A percentile compares a stretch with the other conserved stretches of the same genome.
These are phyloP conservation scores for Suillus subaureus DNA, from an alignment of 768 basidiomycete species.

Conservation along the genomic window DNA sequence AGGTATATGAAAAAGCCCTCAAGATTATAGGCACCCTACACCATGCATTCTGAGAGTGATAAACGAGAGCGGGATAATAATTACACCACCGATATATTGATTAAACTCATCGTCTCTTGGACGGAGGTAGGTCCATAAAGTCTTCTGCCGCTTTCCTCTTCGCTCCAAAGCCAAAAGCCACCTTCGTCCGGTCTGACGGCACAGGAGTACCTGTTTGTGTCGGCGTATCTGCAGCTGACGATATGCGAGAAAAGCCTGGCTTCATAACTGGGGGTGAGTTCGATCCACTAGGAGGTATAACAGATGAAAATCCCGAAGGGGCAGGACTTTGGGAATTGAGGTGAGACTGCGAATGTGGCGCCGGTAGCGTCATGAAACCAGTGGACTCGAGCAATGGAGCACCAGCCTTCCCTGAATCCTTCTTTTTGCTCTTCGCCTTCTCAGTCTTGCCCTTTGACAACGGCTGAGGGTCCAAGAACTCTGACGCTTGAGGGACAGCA, in stretches of 20 bases:
- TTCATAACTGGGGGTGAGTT: slow-evolving; percentile 60
- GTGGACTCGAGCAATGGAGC: slow-evolving; percentile 49
- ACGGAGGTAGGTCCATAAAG: slow-evolving; percentile 61
- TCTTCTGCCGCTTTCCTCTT: slow-evolving; percentile 84
- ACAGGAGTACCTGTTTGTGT: slow-evolving; percentile 56
- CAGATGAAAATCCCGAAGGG: slow-evolving; percentile 40
- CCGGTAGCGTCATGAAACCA: slow-evolving; percentile 76
- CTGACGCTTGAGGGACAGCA: slow-evolving; percentile 83
- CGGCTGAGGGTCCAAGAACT: slow-evolving; percentile 80
- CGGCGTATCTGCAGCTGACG: slow-evolving; percentile 54
- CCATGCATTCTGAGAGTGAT: not conserved
- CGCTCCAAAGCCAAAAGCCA: slow-evolving; percentile 73
- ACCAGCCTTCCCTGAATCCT: slow-evolving; percentile 56
- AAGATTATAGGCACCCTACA: not conserved
- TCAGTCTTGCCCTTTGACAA: slow-evolving; percentile 84
- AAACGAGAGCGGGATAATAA: slow-evolving; percentile 1
- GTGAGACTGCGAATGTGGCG: slow-evolving; percentile 47
- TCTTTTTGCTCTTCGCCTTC: slow-evolving; percentile 79
- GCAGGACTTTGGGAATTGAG: slow-evolving; percentile 45
- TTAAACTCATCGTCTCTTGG: slow-evolving; percentile 49
- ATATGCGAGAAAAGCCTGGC: slow-evolving; percentile 79
- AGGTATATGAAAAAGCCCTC: not conserved
- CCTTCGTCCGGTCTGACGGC: slow-evolving; percentile 67
- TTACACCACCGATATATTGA: slow-evolving; percentile 5
- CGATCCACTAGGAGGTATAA: slow-evolving; percentile 32